Conservation (phyloP, 139 green algal genomes). For the Chlorella sp. region DNA sequence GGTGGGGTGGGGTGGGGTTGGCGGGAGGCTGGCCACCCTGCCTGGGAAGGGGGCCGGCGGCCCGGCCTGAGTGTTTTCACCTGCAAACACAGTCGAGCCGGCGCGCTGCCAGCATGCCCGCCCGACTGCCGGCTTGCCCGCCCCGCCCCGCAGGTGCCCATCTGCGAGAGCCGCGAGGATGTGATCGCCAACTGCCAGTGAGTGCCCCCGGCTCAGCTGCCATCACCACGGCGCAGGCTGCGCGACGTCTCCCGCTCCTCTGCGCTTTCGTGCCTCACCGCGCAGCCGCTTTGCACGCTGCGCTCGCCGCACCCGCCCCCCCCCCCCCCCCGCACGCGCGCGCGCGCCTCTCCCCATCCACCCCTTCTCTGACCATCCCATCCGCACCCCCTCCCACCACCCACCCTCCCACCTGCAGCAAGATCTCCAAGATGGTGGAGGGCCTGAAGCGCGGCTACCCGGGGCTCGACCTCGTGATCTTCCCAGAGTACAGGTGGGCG, state of each 20-base stretch:
- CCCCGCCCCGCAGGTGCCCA: no score
- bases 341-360: not conserved
- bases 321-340: not conserved
- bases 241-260: not conserved
- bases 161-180: constrained; percentile 17
- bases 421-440: constrained; percentile 9
- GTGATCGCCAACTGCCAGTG: constrained; percentile 25
- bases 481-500: constrained; percentile 11
- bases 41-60: no score
- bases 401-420: not conserved
- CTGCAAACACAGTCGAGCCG: no score
- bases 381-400: not conserved
- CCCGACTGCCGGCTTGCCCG: no score
- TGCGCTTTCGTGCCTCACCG: not conserved
- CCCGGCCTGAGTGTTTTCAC: no score
- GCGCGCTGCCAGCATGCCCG: no score
- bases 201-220: not conserved
- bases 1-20: no score
- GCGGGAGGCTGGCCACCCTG: no score
- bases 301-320: not conserved
- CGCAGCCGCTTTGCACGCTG: not conserved
- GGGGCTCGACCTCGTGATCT: constrained; percentile 23
- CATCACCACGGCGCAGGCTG: not conserved
- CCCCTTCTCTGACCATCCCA: not conserved
- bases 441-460: constrained; percentile 17